phyloP scores from a whole-genome alignment of 805 yeast species.

The Spathaspora sp. region DNA sequence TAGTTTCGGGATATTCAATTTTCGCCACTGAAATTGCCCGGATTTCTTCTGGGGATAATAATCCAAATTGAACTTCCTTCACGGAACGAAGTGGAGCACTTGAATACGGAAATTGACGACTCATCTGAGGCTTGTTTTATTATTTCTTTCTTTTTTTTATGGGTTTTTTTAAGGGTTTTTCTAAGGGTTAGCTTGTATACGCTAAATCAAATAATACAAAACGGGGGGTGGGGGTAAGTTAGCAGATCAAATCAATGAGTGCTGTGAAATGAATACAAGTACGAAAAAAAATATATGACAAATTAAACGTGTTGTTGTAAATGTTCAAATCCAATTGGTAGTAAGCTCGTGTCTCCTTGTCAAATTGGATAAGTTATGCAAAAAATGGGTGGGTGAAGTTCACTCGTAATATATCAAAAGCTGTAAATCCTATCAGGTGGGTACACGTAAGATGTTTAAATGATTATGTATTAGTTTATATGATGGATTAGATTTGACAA shows the following conservation, averaged over 20 bases:
- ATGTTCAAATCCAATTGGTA: not conserved
- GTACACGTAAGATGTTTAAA: not conserved
- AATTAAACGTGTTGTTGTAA: not conserved
- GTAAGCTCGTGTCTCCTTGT: too few species aligned
- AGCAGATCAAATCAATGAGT: constrained; percentile 3
- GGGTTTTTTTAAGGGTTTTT: not conserved
- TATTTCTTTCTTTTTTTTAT: constrained; percentile 5
- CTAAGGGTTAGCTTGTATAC: not conserved
- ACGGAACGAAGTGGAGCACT: constrained; percentile 98
- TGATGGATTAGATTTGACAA: not conserved
- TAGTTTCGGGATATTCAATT: constrained; percentile 98
- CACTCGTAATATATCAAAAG: not conserved
- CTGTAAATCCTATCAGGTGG: not conserved
- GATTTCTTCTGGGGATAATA: constrained; percentile 92
- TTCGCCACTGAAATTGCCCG: constrained; percentile 98
- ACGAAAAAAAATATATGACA: not conserved
- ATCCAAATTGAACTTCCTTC: constrained; percentile 98
- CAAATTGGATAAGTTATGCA: not conserved
- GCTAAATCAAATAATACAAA: constrained; percentile 5
- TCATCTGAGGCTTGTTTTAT: constrained; percentile 22
- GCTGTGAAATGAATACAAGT: not conserved
- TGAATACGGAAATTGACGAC: constrained; percentile 77
- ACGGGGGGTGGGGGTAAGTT: not conserved
- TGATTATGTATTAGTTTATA: not conserved
- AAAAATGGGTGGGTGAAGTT: not conserved